Conservation (phyloP, 805 yeast genomes). For the Cyberlindnera amylophila region DNA sequence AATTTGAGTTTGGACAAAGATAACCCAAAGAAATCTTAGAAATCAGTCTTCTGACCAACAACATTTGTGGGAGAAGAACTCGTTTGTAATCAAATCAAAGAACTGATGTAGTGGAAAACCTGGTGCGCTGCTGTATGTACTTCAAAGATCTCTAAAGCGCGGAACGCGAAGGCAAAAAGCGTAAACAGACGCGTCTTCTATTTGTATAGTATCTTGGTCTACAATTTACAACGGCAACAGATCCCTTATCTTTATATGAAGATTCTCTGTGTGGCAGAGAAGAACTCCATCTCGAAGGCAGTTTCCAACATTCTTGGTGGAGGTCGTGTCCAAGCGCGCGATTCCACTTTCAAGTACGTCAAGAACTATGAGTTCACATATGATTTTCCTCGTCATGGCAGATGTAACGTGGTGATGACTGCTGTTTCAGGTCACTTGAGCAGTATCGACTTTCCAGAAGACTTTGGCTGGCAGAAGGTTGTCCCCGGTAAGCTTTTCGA, state of each 20-base stretch:
- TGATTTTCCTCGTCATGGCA: conserved; percentile 58
- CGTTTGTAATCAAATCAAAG: too few relatives aligned
- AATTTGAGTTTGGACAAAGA: too few relatives aligned
- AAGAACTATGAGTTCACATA: conserved; percentile 77
- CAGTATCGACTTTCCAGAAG: conserved; percentile 58
- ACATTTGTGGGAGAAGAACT: too few relatives aligned
- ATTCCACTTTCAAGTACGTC: conserved; percentile 55
- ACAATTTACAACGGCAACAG: too few relatives aligned
- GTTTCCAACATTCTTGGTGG: conserved; percentile 76
- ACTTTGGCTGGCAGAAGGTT: conserved; percentile 54
- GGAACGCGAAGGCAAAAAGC: not conserved
- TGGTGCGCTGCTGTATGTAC: too few relatives aligned
- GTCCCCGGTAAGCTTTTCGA: conserved; percentile 64
- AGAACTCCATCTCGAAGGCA: conserved; percentile 88
- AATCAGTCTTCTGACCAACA: too few relatives aligned
- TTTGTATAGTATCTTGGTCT: too few relatives aligned
- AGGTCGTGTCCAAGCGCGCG: conserved; percentile 48
- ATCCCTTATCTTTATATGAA: conserved; percentile 40
- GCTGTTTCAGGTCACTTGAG: conserved; percentile 86
- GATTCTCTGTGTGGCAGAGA: conserved; percentile 93
- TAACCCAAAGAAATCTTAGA: too few relatives aligned
- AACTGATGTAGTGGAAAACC: too few relatives aligned
- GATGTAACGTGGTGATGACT: conserved; percentile 83
- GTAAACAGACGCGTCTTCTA: conserved; percentile 1
- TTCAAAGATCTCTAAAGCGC: too few relatives aligned